phyloP scores from a whole-genome alignment of 768 basidiomycete species.

The Pisolithus microcarpus region DNA sequence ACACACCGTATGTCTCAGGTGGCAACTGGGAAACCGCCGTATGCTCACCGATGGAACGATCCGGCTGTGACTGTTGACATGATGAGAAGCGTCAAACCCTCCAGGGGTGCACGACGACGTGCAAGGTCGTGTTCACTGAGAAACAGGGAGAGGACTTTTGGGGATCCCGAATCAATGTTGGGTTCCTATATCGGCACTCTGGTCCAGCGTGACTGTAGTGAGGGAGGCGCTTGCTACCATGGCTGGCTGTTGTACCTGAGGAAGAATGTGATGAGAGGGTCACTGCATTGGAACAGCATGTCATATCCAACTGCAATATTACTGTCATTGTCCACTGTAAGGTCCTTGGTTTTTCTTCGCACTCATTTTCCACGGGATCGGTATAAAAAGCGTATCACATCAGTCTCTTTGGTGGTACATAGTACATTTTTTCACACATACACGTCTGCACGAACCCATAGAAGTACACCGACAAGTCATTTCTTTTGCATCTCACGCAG shows the following conservation, averaged over 20 bases:
- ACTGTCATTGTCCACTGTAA: too few species aligned
- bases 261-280: too few species aligned
- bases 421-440: too few species aligned
- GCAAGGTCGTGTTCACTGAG: conserved; percentile 10
- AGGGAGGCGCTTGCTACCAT: conserved; percentile 10
- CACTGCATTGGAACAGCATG: too few species aligned
- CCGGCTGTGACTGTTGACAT: conserved; percentile 51
- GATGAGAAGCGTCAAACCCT: conserved; percentile 43
- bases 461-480: too few species aligned
- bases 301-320: too few species aligned
- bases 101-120: conserved; percentile 23
- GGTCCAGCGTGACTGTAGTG: conserved; percentile 40
- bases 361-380: neutral
- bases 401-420: too few species aligned
- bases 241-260: neutral
- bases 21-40: conserved; percentile 45
- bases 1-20: conserved; percentile 30
- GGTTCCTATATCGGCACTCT: conserved; percentile 28
- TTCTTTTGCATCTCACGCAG: neutral
- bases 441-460: too few species aligned
- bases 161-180: conserved; percentile 42
- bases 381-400: too few species aligned
- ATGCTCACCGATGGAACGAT: conserved; percentile 47
- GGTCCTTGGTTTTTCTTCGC: neutral
- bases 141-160: conserved; percentile 34